A percentile compares a stretch with the other conserved stretches of the same genome.
phyloP scores from a whole-genome alignment of 2,329 filamentous ascomycete species.

The Diaporthe vaccinii region DNA sequence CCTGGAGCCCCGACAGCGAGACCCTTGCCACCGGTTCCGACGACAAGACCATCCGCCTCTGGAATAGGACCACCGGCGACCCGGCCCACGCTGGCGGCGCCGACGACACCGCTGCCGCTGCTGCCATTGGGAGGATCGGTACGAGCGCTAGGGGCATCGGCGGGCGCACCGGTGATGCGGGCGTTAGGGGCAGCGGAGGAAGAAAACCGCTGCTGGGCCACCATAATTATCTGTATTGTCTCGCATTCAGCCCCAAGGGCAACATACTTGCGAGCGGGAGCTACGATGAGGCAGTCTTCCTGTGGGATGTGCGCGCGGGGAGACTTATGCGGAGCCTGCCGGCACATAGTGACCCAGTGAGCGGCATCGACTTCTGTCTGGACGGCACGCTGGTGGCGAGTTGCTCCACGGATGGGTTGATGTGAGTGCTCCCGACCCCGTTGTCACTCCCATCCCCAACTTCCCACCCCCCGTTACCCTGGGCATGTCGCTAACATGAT shows the following conservation, averaged over 20 bases:
- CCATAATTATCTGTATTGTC: slow-evolving; percentile 94
- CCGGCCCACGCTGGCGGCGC: slow-evolving; percentile 50
- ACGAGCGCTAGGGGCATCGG: slow-evolving; percentile 36
- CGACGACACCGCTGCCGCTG: slow-evolving; percentile 37
- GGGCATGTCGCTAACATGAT: slow-evolving; percentile 14
- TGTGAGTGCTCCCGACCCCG: slow-evolving; percentile 62
- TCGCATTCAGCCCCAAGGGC: slow-evolving; percentile 97
- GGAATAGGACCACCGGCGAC: slow-evolving; percentile 78
- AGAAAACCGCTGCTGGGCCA: slow-evolving; percentile 81
- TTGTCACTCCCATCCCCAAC: background rate
- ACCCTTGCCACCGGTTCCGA: slow-evolving; percentile 93
- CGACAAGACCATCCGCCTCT: slow-evolving; percentile 95
- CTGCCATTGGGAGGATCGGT: slow-evolving; percentile 41
- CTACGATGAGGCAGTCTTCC: slow-evolving; percentile 96
- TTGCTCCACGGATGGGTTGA: slow-evolving; percentile 91
- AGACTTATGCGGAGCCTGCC: slow-evolving; percentile 90
- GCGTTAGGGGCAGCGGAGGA: slow-evolving; percentile 47
- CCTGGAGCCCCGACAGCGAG: slow-evolving; percentile 93
- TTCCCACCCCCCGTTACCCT: background rate
- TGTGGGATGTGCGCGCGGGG: slow-evolving; percentile 95
- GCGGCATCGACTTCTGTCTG: slow-evolving; percentile 90
- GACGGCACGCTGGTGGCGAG: slow-evolving; percentile 94
- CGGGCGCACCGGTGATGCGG: slow-evolving; percentile 34
- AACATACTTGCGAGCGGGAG: slow-evolving; percentile 96
- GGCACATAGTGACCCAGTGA: slow-evolving; percentile 94